Percentiles rank a stretch among this genome's conserved stretches.
These are phyloP conservation scores for Trichomonas tenax DNA, from an alignment of 208 protist species.

Conservation along the genomic window DNA sequence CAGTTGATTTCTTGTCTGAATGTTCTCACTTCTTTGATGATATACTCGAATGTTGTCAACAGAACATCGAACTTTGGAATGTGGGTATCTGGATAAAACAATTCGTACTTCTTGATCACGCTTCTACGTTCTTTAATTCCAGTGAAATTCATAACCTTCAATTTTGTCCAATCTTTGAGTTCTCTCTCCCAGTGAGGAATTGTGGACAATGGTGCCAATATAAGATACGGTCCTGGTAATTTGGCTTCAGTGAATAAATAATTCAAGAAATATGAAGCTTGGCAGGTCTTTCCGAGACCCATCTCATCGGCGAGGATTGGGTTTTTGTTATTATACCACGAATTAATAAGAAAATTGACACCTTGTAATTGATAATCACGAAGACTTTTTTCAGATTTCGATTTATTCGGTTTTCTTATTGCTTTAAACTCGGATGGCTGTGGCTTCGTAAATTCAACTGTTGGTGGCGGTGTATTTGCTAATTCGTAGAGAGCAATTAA, in stretches of 20 bases:
- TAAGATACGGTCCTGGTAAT: constrained; percentile 37
- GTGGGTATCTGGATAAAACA: constrained; percentile 15
- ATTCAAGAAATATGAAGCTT: not conserved
- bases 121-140: not conserved
- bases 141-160: constrained; percentile 20
- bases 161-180: constrained; percentile 27
- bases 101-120: constrained; percentile 22
- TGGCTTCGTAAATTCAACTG: not conserved
- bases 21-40: constrained; percentile 39
- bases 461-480: not conserved
- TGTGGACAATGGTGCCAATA: constrained; percentile 42
- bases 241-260: not conserved
- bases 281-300: constrained; percentile 64
- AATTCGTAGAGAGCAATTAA: not conserved
- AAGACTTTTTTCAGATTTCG: not conserved
- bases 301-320: constrained; percentile 98
- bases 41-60: constrained; percentile 59
- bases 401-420: not conserved
- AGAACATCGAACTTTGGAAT: constrained; percentile 31
- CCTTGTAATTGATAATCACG: constrained; percentile 84
- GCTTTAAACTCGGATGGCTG: not conserved
- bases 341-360: constrained; percentile 86
- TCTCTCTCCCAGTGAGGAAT: constrained; percentile 40
- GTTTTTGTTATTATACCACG: constrained; percentile 82
- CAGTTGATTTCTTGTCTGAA: constrained; percentile 41